Evolutionary conservation across 495 filamentous ascomycete species (phyloP), one percentile per base, ranked within the genome.

Genomic region (Halenospora varia): DNA sequence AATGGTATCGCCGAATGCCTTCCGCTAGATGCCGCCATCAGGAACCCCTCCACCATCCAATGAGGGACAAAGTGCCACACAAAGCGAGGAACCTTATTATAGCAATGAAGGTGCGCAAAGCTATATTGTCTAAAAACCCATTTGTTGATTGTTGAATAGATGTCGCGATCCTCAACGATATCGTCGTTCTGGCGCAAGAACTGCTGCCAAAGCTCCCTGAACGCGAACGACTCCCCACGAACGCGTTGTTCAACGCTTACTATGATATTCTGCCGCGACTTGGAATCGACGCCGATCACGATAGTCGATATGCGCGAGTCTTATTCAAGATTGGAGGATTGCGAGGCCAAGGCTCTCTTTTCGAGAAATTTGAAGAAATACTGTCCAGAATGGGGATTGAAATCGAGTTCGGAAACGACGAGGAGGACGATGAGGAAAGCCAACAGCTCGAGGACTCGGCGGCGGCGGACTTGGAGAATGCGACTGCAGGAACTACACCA

Each of bases 221-320:
- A 25, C 79, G 80, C 56, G 77, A 86, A 53, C 76, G 77, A 57
- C 73, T 85, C 11, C 88, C 89, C 2, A 92, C 87, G 62, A 83
- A 86, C 70, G 88, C 89, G 18, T 78, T 96, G 24, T 96, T 92
- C 71, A 75, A 78, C 17, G 88, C 89, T 29, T 94, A 94, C 64
- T 86, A 95, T 62, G 73, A 81, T 55, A 76, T 89, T 24, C 78
- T 94, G 42, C 77, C 77, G 2, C 75, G 84, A 64, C 72, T 87
- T 76, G 86, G 83, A 58, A 71, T 85, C 60, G 77, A 90, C 59
- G 75, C 82, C 29, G 85, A 89, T 58, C 80, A 89, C 61, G 87
- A 92, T 64, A 82, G 81, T 62, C 77, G 84, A 52, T 89, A 89
- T 64, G 78, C 89, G 70, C 83, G 87, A 67, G 84, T 92, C 68